Percentiles rank a stretch among this genome's conserved stretches.
phyloP scores from a whole-genome alignment of 345 rosid genomes.

The Hirschfeldia incana region DNA sequence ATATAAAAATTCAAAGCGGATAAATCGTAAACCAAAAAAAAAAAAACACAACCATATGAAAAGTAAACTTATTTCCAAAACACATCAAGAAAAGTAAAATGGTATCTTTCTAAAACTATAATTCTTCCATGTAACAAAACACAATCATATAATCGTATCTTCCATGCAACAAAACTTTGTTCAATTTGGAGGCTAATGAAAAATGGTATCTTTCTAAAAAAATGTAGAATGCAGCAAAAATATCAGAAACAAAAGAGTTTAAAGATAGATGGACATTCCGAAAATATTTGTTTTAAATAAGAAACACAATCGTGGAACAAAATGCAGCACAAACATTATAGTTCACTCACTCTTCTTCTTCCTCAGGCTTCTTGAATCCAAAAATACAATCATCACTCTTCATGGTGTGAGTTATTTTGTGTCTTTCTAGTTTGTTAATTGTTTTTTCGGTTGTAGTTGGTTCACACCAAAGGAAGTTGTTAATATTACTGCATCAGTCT shows the following conservation, averaged over 20 bases:
- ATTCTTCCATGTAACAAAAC: no score
- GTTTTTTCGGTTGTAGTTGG: neutral
- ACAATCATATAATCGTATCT: no score
- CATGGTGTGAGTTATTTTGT: neutral
- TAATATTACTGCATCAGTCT: neutral
- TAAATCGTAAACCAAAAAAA: no score
- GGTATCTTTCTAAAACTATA: no score
- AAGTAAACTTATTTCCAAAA: no score
- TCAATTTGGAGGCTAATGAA: no score
- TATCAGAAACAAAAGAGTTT: neutral
- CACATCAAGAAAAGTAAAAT: no score
- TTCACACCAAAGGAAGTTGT: neutral
- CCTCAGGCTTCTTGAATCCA: neutral
- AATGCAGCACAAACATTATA: neutral
- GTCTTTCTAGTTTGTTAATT: neutral
- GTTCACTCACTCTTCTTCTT: neutral
- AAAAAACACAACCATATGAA: no score
- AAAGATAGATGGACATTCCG: neutral
- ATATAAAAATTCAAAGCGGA: no score
- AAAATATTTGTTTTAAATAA: no score
- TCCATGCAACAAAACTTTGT: no score
- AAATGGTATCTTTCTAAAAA: no score
- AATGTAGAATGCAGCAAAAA: neutral
- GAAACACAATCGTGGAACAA: neutral
- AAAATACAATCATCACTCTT: neutral